Conservation (phyloP, 1,284 basidiomycete species). For the Flammula alnicola region DNA sequence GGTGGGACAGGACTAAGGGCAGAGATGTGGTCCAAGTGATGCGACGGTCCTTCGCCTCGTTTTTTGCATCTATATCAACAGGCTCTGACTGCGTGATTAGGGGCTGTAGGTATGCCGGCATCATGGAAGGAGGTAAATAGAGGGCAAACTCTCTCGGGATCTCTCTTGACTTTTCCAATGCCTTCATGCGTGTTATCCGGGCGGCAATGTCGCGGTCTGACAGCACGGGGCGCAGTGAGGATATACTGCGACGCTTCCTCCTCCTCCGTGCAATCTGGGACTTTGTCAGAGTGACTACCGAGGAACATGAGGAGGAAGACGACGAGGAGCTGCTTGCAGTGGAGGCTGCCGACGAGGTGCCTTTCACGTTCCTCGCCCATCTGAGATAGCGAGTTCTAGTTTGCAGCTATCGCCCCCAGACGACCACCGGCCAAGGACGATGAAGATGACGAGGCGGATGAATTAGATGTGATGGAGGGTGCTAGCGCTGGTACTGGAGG, state of each 20-base stretch:
- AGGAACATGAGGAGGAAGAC: conserved; percentile 42
- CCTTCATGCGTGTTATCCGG: conserved; percentile 56
- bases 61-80: conserved; percentile 1
- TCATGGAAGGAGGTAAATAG: conserved; percentile 54
- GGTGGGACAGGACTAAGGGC: conserved; percentile 54
- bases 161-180: conserved; percentile 61
- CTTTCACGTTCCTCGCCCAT: conserved; percentile 52
- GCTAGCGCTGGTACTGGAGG: conserved; percentile 31
- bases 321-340: conserved; percentile 45
- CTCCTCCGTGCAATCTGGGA: conserved; percentile 47
- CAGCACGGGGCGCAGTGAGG: conserved; percentile 52
- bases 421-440: conserved; percentile 40
- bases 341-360: conserved; percentile 42
- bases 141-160: conserved; percentile 70
- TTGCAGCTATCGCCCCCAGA: conserved; percentile 53
- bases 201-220: conserved; percentile 63
- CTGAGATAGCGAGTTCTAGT: conserved; percentile 58
- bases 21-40: conserved; percentile 63
- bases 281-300: conserved; percentile 42
- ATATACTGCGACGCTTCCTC: conserved; percentile 48
- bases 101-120: conserved; percentile 18
- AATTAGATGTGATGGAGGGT: conserved; percentile 39
- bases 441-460: conserved; percentile 49
- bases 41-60: conserved; percentile 31
- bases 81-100: background rate